Base-by-base conservation (phyloP, 2,329 filamentous ascomycete genomes). In the Colletotrichum eremochloae region DNA sequence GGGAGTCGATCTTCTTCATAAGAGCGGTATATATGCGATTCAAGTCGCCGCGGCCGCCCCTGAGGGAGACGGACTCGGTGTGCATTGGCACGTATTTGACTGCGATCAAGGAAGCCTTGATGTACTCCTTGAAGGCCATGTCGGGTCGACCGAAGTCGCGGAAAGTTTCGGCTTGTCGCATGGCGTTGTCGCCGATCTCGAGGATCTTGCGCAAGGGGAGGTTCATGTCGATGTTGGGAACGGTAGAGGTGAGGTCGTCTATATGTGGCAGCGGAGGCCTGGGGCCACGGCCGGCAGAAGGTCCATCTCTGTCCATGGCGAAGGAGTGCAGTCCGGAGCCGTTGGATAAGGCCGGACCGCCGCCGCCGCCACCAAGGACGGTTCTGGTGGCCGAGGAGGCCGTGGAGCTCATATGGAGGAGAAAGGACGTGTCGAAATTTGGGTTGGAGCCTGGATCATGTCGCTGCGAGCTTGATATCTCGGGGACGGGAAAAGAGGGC, bases 61-160 rank as follows among this genome's bases (percentile, higher is more conserved):
- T 88, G 70, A 95, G 84, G 63, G 88, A 86, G 38, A 90, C 88
- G 80, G 91, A 97, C 74, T 96, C 93, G 68, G 88, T 90, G 79
- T 97, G 94, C 46, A 86, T 87, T 2, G 94, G 93, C 36, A 98
- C 91, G 53, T 91, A 84, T 68, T 96, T 91, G 63, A 95, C 87
- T 18, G 93, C 89, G 67, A 98, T 92, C 69, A 95, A 91, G 72
- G 89, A 95, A 14, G 95, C 94, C 74, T 92, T 90, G 70, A 98
- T 88, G 78, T 96, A 98, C 73, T 97, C 93, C 75, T 93, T 89
- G 67, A 97, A 92, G 3, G 95, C 95, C 48, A 90, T 81, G 78
- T 96, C 94, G 5, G 91, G 89, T 46, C 90, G 86, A 36, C 89
- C 84, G 81, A 93, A 92, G 73, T 89, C 88, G 71, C 91, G 85